Conservation (phyloP, 768 basidiomycete genomes). For the Rickenella mellea region DNA sequence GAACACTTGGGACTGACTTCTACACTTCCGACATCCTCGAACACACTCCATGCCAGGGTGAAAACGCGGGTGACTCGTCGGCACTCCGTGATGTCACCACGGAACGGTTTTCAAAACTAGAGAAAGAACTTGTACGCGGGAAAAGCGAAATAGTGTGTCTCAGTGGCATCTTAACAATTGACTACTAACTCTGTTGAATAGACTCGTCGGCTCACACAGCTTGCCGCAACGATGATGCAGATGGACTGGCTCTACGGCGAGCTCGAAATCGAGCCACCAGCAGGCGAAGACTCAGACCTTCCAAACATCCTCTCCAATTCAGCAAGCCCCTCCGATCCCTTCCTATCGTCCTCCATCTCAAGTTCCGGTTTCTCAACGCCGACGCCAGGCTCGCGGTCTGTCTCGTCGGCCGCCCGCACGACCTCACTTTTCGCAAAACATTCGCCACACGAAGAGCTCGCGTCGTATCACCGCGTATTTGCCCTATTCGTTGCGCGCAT, state of each 20-base stretch:
- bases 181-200: slow-evolving; percentile 17
- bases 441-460: too few species aligned
- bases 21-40: slow-evolving; percentile 48
- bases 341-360: slow-evolving; percentile 26
- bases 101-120: slow-evolving; percentile 69
- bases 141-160: slow-evolving; percentile 76
- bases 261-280: slow-evolving; percentile 62
- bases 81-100: slow-evolving; percentile 65
- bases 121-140: slow-evolving; percentile 77
- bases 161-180: neutral
- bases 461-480: slow-evolving; percentile 50
- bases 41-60: slow-evolving; percentile 32
- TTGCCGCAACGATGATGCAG: slow-evolving; percentile 58
- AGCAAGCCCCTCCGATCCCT: slow-evolving; percentile 21
- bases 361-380: slow-evolving; percentile 21
- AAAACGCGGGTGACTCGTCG: slow-evolving; percentile 24
- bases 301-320: slow-evolving; percentile 13
- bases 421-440: too few species aligned
- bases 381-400: slow-evolving; percentile 34
- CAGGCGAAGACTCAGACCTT: slow-evolving; percentile 34
- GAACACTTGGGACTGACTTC: slow-evolving; percentile 52
- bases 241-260: slow-evolving; percentile 80
- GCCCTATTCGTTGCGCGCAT: slow-evolving; percentile 52
- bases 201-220: slow-evolving; percentile 57
- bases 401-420: slow-evolving; percentile 36